Conservation (phyloP, 257 asterid genomes). For the Solanum rostratum region DNA sequence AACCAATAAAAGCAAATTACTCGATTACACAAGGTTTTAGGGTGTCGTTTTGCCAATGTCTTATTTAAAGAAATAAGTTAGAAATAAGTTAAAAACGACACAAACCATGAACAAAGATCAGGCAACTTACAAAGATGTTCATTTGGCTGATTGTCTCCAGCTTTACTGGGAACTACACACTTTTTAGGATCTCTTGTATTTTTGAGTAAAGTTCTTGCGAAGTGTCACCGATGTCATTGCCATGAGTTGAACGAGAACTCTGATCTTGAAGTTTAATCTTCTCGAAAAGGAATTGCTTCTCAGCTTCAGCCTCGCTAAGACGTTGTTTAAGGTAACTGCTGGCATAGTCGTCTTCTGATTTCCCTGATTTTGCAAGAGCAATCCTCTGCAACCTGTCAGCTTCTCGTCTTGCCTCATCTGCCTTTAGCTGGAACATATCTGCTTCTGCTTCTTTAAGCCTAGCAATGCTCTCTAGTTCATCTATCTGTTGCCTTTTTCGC, state of each 20-base stretch:
- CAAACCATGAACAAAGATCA: not conserved
- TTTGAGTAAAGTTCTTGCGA: constrained; percentile 47
- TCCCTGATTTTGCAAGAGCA: constrained; percentile 78
- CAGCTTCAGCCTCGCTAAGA: constrained; percentile 90
- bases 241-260: constrained; percentile 39
- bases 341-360: constrained; percentile 81
- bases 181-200: constrained; percentile 70
- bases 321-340: constrained; percentile 85
- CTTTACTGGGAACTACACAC: constrained; percentile 27
- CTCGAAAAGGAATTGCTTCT: constrained; percentile 76
- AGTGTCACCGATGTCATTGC: constrained; percentile 46
- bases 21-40: not conserved
- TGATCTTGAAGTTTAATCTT: constrained; percentile 84
- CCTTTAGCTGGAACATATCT: constrained; percentile 87
- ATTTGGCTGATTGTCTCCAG: not conserved
- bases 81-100: not conserved
- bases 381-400: constrained; percentile 87
- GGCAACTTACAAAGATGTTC: not conserved
- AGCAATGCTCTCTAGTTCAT: constrained; percentile 70
- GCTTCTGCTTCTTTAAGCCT: constrained; percentile 88
- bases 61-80: not conserved
- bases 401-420: constrained; percentile 84
- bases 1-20: not conserved
- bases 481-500: constrained; percentile 64
- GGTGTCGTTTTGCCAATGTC: not conserved